Evolutionary conservation across 495 filamentous ascomycete genomes (phyloP).

Genomic region (Neurospora sp.): DNA sequence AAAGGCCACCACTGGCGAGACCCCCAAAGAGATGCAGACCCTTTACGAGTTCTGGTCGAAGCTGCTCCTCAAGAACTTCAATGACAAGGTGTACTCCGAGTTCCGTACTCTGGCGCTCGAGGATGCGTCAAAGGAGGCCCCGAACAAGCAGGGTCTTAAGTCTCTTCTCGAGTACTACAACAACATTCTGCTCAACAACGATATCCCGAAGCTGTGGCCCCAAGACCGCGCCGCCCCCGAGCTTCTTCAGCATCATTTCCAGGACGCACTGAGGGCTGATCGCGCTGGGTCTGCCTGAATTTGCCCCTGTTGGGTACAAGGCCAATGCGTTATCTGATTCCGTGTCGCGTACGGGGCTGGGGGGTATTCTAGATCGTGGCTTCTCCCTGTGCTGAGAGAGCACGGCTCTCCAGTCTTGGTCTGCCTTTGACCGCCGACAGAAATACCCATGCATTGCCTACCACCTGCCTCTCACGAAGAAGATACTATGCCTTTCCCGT

Average conservation of each 20-base stretch:
- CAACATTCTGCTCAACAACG: conserved; percentile 14
- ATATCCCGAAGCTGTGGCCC: conserved; percentile 21
- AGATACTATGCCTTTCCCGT: not conserved
- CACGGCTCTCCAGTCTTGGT: not conserved
- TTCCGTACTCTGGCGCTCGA: conserved; percentile 62
- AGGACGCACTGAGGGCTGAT: conserved; percentile 14
- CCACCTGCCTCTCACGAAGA: not conserved
- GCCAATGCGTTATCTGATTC: not conserved
- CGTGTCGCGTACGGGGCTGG: not conserved
- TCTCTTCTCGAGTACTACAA: conserved; percentile 19
- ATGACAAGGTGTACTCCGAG: conserved; percentile 69
- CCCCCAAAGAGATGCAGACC: conserved; percentile 46
- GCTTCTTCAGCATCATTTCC: conserved; percentile 17
- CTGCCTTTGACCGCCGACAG: not conserved
- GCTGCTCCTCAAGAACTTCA: conserved; percentile 66
- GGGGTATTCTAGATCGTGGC: not conserved
- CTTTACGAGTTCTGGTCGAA: conserved; percentile 75
- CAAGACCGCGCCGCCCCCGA: conserved; percentile 15
- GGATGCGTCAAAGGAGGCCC: conserved; percentile 38
- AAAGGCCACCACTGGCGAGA: conserved; percentile 35
- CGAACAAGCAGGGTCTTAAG: conserved; percentile 14
- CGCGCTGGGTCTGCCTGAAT: not conserved
- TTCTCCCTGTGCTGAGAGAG: not conserved
- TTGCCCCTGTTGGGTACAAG: not conserved
- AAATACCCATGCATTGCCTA: not conserved